Evolutionary conservation across 1,139 yeast genomes (phyloP).

Genomic region (Pneumocystis jirovecii): DNA sequence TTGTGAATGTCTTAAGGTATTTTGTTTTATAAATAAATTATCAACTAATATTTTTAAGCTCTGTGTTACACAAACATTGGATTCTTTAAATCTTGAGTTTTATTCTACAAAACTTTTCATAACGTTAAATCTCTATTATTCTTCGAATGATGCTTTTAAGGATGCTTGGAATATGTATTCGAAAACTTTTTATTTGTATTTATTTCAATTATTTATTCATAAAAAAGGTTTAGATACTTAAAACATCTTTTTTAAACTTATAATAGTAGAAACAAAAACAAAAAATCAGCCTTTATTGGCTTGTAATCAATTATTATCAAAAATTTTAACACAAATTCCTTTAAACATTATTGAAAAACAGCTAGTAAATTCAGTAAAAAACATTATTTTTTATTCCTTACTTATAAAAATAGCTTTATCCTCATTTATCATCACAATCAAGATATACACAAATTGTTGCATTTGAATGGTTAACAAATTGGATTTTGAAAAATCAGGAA

Average conservation of each 20-base stretch:
- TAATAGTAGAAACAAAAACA: slow-evolving; percentile 22
- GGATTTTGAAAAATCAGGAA: slow-evolving; percentile 3
- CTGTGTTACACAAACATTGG: slow-evolving; percentile 26
- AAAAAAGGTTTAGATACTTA: slow-evolving; percentile 22
- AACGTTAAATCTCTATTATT: slow-evolving; percentile 21
- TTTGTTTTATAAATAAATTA: background rate
- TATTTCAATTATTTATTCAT: slow-evolving; percentile 18
- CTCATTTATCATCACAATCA: background rate
- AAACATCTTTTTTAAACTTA: slow-evolving; percentile 32
- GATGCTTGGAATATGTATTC: slow-evolving; percentile 12
- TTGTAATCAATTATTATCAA: background rate
- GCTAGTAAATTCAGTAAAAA: background rate
- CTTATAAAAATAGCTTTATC: slow-evolving; percentile 2
- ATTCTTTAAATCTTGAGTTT: slow-evolving; percentile 31
- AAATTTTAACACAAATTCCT: background rate
- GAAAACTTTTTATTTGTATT: background rate
- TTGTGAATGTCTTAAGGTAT: slow-evolving; percentile 10
- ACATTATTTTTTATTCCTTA: background rate
- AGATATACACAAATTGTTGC: slow-evolving; percentile 3
- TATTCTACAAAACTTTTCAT: slow-evolving; percentile 34
- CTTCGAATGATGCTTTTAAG: slow-evolving; percentile 20
- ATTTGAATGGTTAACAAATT: background rate
- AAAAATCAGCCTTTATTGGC: slow-evolving; percentile 11
- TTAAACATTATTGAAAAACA: background rate
- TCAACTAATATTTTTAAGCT: slow-evolving; percentile 8